These are phyloP conservation scores for Didymella arachidicola DNA, from an alignment of 2,329 filamentous ascomycete genomes.

Conservation along the genomic window DNA sequence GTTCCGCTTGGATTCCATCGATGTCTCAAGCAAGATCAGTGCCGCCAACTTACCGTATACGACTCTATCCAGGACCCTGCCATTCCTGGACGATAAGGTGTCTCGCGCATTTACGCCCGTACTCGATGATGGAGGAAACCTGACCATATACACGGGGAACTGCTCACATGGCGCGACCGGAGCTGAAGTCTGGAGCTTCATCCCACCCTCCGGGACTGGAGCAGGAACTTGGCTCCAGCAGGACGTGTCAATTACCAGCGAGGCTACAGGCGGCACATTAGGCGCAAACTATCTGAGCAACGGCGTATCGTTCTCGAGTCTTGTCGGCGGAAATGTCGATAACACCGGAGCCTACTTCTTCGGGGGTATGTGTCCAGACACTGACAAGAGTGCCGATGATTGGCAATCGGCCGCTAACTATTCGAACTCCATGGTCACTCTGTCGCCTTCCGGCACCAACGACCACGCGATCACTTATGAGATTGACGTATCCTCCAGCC, in stretches of 20 bases:
- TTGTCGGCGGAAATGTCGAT: conserved; percentile 61
- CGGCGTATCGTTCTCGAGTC: conserved; percentile 73
- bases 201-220: conserved; percentile 53
- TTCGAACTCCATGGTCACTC: conserved; percentile 77
- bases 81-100: conserved; percentile 65
- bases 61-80: conserved; percentile 65
- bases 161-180: conserved; percentile 65
- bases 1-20: conserved; percentile 68
- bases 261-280: conserved; percentile 45
- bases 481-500: conserved; percentile 57
- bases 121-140: conserved; percentile 70
- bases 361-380: conserved; percentile 83
- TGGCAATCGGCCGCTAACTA: conserved; percentile 79
- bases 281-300: conserved; percentile 66
- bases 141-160: conserved; percentile 77
- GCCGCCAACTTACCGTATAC: conserved; percentile 54
- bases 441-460: conserved; percentile 58
- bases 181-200: conserved; percentile 73
- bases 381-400: conserved; percentile 17
- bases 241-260: conserved; percentile 46
- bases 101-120: conserved; percentile 71
- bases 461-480: conserved; percentile 56
- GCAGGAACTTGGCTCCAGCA: conserved; percentile 63
- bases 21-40: conserved; percentile 67
- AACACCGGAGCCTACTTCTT: conserved; percentile 74